Evolutionary conservation across 805 yeast genomes (phyloP), one percentile per base, ranked within the genome.

Genomic region (Cephaloascus fragrans): DNA sequence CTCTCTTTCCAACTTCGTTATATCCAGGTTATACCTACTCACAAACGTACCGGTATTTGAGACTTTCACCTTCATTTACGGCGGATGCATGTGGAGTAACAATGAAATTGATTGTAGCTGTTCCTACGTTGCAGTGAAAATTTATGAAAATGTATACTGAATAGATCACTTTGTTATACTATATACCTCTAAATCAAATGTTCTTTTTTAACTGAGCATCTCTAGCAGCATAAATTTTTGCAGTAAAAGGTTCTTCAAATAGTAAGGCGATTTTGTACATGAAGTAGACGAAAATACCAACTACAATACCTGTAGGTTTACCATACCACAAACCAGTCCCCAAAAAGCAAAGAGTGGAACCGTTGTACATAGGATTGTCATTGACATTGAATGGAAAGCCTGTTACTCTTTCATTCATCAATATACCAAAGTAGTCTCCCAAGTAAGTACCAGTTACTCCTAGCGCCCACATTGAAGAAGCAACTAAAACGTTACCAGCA

Each of bases 291-390:
- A 85, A 63, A 2, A 67, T 66, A 34, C 94, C 67, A 20, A 88
- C 76, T 36, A 77, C 62, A 37, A 93, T 52, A 19, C 98, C 98
- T 1, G 95, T 83, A 26, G 97, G 94, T 58, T 88, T 89, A 23
- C 81, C 97, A 56, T 75, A 79, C 75, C 80, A 83, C 47, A 93
- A 68, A 3, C 95, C 90, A 33, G 94, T 80, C 34, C 96, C 98
- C 54, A 93, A 64, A 69, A 93, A 93, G 38, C 94, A 79, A 47
- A 90, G 64, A 18, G 89, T 75, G 8, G 95, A 84, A 14, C 98
- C 98, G 54, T 83, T 82, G 62, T 93, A 93, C 98, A 93, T 93
- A 47, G 98, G 98, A 61, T 93, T 90, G 53, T 87, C 81, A 46
- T 80, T 73, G 41, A 89, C 77, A 51, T 80, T 89, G 73, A 93